Evolutionary conservation across 768 basidiomycete genomes (phyloP).

Genomic region (Hemileccinum rubropunctum): DNA sequence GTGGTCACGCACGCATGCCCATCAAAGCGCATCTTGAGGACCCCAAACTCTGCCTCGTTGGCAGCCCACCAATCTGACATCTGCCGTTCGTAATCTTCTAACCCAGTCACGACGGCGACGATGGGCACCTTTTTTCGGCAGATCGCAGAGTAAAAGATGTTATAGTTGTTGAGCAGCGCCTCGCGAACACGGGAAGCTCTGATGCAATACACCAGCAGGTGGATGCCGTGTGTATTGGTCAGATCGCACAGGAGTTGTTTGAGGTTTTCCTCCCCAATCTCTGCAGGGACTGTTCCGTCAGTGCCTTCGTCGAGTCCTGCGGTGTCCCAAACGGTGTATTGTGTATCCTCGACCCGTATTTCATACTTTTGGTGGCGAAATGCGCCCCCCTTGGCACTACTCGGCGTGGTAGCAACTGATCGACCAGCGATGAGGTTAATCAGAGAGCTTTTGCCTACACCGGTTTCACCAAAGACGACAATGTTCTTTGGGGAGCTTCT

Average conservation of each 20-base stretch:
- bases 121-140: slow-evolving; percentile 37
- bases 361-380: slow-evolving; percentile 29
- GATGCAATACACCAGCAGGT: slow-evolving; percentile 33
- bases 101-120: slow-evolving; percentile 36
- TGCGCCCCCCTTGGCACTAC: slow-evolving; percentile 34
- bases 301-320: slow-evolving; percentile 38
- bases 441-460: slow-evolving; percentile 40
- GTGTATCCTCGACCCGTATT: slow-evolving; percentile 22
- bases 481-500: slow-evolving; percentile 21
- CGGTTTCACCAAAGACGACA: slow-evolving; percentile 28
- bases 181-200: slow-evolving; percentile 30
- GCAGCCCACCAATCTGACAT: slow-evolving; percentile 34
- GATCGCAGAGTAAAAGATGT: slow-evolving; percentile 36
- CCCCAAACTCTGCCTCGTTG: slow-evolving; percentile 29
- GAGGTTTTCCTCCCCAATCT: slow-evolving; percentile 27
- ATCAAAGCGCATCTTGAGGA: slow-evolving; percentile 31
- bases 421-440: slow-evolving; percentile 40
- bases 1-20: slow-evolving; percentile 42
- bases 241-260: slow-evolving; percentile 25
- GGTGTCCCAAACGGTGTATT: slow-evolving; percentile 36
- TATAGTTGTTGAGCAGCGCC: slow-evolving; percentile 32
- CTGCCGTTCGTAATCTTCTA: slow-evolving; percentile 34
- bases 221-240: slow-evolving; percentile 25
- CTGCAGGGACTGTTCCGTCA: slow-evolving; percentile 28
- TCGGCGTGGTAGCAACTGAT: slow-evolving; percentile 37